phyloP scores from a whole-genome alignment of 2,329 filamentous ascomycete genomes.

The Sclerotinia spermophila region DNA sequence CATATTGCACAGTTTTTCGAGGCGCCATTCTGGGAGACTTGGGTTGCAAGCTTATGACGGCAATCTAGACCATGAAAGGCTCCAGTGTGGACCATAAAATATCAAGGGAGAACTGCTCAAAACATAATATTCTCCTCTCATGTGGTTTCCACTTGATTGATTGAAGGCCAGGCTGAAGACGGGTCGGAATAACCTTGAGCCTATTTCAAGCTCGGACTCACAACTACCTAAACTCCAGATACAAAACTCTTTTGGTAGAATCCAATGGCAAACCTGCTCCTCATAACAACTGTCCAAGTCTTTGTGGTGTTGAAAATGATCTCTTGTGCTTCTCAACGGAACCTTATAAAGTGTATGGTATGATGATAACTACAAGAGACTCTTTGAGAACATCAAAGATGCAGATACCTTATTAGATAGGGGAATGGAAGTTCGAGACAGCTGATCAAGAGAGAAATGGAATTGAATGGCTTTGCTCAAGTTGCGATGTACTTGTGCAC shows the following conservation, averaged over 20 bases:
- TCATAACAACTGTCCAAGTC: neutral
- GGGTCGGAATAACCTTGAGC: neutral
- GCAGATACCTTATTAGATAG: neutral
- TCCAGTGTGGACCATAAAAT: neutral
- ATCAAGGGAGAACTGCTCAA: neutral
- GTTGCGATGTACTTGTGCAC: neutral
- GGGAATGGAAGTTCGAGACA: neutral
- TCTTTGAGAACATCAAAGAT: conserved; percentile 1
- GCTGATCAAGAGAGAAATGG: neutral
- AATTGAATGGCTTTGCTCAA: neutral
- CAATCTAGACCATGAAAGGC: neutral
- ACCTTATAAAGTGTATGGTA: neutral
- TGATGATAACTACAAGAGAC: neutral
- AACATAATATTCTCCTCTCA: neutral
- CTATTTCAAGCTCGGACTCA: neutral
- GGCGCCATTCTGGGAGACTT: conserved; percentile 23
- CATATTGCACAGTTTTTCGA: conserved; percentile 33
- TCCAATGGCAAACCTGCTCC: neutral
- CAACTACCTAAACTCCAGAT: neutral
- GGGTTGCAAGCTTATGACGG: neutral
- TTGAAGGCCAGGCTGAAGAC: conserved; percentile 8
- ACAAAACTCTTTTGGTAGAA: neutral
- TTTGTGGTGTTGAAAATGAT: neutral
- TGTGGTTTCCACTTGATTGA: neutral
- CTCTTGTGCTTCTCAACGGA: neutral